These are phyloP conservation scores for Crepidotus variabilis DNA, from an alignment of 768 basidiomycete genomes.

Conservation along the genomic window DNA sequence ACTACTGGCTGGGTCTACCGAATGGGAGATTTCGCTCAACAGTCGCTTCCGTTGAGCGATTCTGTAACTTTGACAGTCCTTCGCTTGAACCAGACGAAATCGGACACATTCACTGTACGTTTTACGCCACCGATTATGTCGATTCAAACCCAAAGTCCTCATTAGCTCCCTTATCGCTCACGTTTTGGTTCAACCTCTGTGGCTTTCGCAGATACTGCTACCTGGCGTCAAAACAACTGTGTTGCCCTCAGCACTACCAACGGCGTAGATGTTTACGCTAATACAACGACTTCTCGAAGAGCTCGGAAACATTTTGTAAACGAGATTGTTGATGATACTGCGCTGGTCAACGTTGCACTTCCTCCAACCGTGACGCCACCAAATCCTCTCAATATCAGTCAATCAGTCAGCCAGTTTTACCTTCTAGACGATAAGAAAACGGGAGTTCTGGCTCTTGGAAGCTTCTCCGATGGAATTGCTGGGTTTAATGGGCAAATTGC, in stretches of 20 bases:
- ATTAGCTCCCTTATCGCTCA: slow-evolving; percentile 55
- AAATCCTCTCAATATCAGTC: slow-evolving; percentile 36
- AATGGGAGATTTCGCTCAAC: slow-evolving; percentile 54
- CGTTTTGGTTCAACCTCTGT: slow-evolving; percentile 41
- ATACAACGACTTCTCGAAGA: slow-evolving; percentile 22
- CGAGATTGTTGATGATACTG: slow-evolving; percentile 43
- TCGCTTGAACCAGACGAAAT: slow-evolving; percentile 31
- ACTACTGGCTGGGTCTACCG: slow-evolving; percentile 37
- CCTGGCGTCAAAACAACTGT: slow-evolving; percentile 53
- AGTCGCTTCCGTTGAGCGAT: slow-evolving; percentile 50
- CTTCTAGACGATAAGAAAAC: slow-evolving; percentile 48
- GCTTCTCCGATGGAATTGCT: slow-evolving; percentile 39
- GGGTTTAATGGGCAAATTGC: slow-evolving; percentile 37
- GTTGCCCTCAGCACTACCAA: slow-evolving; percentile 46
- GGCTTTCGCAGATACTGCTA: slow-evolving; percentile 43
- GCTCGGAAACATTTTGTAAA: slow-evolving; percentile 38
- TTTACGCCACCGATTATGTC: background rate
- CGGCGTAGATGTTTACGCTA: slow-evolving; percentile 34
- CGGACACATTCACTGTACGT: slow-evolving; percentile 44
- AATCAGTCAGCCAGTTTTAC: slow-evolving; percentile 52
- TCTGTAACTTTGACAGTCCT: slow-evolving; percentile 43
- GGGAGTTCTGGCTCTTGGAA: slow-evolving; percentile 57
- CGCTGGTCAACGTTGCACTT: slow-evolving; percentile 41
- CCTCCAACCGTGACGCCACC: slow-evolving; percentile 35
- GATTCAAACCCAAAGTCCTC: background rate